These are phyloP conservation scores for Malassezia pachydermatis DNA, from an alignment of 1,284 basidiomycete genomes.

Conservation along the genomic window DNA sequence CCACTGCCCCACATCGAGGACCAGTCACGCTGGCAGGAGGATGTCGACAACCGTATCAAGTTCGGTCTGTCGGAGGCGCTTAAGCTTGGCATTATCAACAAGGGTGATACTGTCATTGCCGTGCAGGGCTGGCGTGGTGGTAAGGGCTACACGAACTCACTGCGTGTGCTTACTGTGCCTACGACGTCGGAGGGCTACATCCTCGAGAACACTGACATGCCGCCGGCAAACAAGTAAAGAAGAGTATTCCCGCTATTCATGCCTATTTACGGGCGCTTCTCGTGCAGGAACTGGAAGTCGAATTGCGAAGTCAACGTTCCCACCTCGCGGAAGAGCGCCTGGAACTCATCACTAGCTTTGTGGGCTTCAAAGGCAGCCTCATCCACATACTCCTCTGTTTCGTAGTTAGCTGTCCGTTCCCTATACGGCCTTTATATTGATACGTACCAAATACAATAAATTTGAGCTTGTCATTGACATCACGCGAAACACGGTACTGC, in stretches of 20 bases:
- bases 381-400: slow-evolving; percentile 13
- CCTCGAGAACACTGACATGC: slow-evolving; percentile 31
- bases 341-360: slow-evolving; percentile 9
- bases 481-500: slow-evolving; percentile 15
- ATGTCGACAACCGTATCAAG: slow-evolving; percentile 58
- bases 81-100: slow-evolving; percentile 72
- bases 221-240: slow-evolving; percentile 6
- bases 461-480: slow-evolving; percentile 5
- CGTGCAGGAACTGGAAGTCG: slow-evolving; percentile 9
- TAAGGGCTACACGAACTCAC: slow-evolving; percentile 64
- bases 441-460: slow-evolving; percentile 10
- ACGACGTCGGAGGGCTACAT: slow-evolving; percentile 39
- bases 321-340: background rate
- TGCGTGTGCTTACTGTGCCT: slow-evolving; percentile 40
- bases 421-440: too few species aligned
- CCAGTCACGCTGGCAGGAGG: slow-evolving; percentile 88
- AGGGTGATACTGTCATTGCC: slow-evolving; percentile 81
- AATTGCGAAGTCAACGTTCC: slow-evolving; percentile 5
- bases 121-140: slow-evolving; percentile 99
- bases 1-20: slow-evolving; percentile 73
- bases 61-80: slow-evolving; percentile 85
- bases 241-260: background rate
- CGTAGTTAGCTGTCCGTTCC: background rate
- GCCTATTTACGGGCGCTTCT: slow-evolving; percentile 8
- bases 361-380: slow-evolving; percentile 12